Percentiles rank a stretch among this genome's conserved stretches.
phyloP scores from a whole-genome alignment of 495 filamentous ascomycete species.

The Hypoxylon fragiforme region DNA sequence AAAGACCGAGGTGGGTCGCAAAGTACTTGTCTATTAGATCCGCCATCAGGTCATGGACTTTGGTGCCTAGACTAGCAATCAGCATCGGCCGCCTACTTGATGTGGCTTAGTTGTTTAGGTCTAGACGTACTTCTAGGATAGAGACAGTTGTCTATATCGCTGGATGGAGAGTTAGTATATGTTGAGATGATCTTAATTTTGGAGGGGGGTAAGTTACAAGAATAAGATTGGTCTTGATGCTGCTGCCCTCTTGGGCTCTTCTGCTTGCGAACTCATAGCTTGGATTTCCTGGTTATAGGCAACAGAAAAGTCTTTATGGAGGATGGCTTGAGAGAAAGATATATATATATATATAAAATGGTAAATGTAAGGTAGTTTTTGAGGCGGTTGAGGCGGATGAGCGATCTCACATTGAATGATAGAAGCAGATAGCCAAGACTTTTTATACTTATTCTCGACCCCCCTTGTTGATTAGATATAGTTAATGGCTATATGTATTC shows the following conservation, averaged over 20 bases:
- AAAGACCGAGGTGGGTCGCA: constrained; percentile 71
- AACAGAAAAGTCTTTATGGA: neutral
- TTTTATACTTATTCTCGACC: constrained; percentile 5
- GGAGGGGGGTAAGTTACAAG: constrained; percentile 42
- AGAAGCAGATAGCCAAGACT: too few relatives aligned
- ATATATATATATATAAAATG: too few relatives aligned
- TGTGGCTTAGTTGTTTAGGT: neutral
- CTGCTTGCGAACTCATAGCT: constrained; percentile 30
- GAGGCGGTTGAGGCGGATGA: constrained; percentile 5
- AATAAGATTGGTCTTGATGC: constrained; percentile 47
- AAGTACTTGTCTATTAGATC: constrained; percentile 82
- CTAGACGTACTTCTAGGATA: constrained; percentile 64
- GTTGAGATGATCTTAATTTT: constrained; percentile 1
- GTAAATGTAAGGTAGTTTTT: too few relatives aligned
- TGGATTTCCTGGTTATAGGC: neutral
- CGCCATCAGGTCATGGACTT: constrained; percentile 75
- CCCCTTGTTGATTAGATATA: too few relatives aligned
- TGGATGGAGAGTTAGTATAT: too few relatives aligned
- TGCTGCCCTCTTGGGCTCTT: constrained; percentile 20
- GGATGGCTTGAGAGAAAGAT: too few relatives aligned
- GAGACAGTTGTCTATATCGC: constrained; percentile 96
- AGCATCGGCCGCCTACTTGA: constrained; percentile 8
- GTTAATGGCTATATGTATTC: too few relatives aligned
- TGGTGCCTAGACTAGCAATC: constrained; percentile 52
- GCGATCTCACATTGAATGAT: constrained; percentile 7